Percentiles rank a stretch among this genome's conserved stretches.
Conservation (phyloP, 2,329 filamentous ascomycete genomes). For the Sporothrix variecibatus region DNA sequence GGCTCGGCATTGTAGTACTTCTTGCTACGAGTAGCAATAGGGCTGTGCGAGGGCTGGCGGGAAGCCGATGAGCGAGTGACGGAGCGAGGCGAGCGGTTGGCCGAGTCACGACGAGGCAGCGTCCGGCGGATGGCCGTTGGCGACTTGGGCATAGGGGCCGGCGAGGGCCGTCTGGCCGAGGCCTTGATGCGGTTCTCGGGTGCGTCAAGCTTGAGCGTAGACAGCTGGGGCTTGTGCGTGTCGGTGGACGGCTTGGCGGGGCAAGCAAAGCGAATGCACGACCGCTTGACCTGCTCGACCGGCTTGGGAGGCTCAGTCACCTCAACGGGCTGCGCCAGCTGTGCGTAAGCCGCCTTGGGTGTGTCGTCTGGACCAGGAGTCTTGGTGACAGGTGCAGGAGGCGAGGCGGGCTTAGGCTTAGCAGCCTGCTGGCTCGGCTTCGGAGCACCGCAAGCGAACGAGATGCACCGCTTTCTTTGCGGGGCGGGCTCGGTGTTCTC, state of each 20-base stretch:
- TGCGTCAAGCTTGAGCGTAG: conserved; percentile 27
- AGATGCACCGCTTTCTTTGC: conserved; percentile 85
- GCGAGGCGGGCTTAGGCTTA: conserved; percentile 37
- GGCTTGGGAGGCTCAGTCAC: conserved; percentile 39
- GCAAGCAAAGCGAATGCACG: conserved; percentile 76
- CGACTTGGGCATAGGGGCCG: conserved; percentile 37
- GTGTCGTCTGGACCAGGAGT: conserved; percentile 27
- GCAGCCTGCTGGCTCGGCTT: conserved; percentile 50
- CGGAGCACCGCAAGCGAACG: conserved; percentile 75
- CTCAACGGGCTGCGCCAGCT: conserved; percentile 35
- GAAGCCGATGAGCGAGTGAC: conserved; percentile 37
- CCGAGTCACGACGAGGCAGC: conserved; percentile 26
- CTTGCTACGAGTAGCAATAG: conserved; percentile 42
- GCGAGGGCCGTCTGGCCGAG: conserved; percentile 29
- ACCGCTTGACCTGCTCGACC: conserved; percentile 50
- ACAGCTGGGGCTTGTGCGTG: conserved; percentile 39
- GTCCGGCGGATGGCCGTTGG: conserved; percentile 37
- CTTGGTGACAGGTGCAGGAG: conserved; percentile 33
- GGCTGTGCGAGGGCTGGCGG: conserved; percentile 44
- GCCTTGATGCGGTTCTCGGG: conserved; percentile 27
- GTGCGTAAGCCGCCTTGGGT: conserved; percentile 23
- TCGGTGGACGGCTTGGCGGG: conserved; percentile 54
- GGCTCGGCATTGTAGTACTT: conserved; percentile 55
- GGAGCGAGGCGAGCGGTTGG: conserved; percentile 26
- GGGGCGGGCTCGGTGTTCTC: conserved; percentile 40